Evolutionary conservation across 805 yeast species (phyloP).

Genomic region (Candida verbasci): DNA sequence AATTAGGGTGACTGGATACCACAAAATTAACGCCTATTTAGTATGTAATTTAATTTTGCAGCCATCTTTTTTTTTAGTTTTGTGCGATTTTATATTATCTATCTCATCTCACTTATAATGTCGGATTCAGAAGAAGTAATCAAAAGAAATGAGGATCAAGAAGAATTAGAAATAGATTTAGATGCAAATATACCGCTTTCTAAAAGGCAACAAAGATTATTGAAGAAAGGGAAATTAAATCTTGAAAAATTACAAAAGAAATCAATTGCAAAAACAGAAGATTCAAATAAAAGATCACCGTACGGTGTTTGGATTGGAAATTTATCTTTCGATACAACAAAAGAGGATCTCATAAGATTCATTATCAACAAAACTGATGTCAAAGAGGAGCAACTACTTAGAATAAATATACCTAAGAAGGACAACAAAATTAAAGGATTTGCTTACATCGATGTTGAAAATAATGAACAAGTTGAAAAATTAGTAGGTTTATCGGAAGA

Average conservation of each 20-base stretch:
- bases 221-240: slow-evolving; percentile 77
- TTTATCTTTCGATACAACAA: slow-evolving; percentile 75
- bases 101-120: slow-evolving; percentile 8
- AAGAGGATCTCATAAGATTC: slow-evolving; percentile 66
- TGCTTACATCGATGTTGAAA: slow-evolving; percentile 81
- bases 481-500: slow-evolving; percentile 69
- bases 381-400: slow-evolving; percentile 55
- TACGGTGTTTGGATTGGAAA: slow-evolving; percentile 95
- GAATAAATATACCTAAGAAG: slow-evolving; percentile 78
- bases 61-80: slow-evolving; percentile 1
- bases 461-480: slow-evolving; percentile 52
- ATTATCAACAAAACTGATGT: slow-evolving; percentile 58
- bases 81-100: slow-evolving; percentile 1
- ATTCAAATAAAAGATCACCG: slow-evolving; percentile 43
- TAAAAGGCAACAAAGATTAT: slow-evolving; percentile 81
- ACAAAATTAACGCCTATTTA: too few relatives aligned
- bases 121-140: slow-evolving; percentile 9
- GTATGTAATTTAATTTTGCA: too few relatives aligned
- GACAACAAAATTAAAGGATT: slow-evolving; percentile 75
- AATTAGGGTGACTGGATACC: too few relatives aligned
- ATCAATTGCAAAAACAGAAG: slow-evolving; percentile 22
- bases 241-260: slow-evolving; percentile 42
- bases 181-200: slow-evolving; percentile 76
- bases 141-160: slow-evolving; percentile 18
- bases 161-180: slow-evolving; percentile 66